Conservation (phyloP, 371 early-diverging fungal genomes). For the Funneliformis caledonium region DNA sequence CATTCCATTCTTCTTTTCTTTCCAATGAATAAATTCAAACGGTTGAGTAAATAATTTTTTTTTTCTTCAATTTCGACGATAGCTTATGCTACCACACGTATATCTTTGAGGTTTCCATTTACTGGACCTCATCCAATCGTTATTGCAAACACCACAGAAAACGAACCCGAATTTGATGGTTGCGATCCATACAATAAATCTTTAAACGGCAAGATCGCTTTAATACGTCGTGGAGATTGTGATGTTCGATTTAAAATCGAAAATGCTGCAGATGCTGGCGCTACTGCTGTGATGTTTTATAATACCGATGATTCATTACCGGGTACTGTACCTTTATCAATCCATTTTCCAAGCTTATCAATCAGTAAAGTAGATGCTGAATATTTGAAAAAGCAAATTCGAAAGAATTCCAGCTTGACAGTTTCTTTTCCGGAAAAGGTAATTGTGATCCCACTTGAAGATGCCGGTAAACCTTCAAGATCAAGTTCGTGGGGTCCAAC, state of each 20-base stretch:
- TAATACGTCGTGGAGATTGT: constrained; percentile 68
- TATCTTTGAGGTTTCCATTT: neutral
- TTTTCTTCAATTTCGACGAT: neutral
- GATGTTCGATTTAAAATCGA: constrained; percentile 53
- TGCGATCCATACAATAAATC: neutral
- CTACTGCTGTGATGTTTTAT: constrained; percentile 61
- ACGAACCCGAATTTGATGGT: neutral
- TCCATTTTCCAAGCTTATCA: constrained; percentile 46
- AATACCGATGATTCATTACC: constrained; percentile 52
- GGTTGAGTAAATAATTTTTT: neutral
- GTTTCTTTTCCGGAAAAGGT: constrained; percentile 10
- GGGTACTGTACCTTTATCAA: neutral
- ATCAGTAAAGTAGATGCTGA: constrained; percentile 52
- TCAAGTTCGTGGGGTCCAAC: constrained; percentile 74
- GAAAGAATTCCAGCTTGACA: constrained; percentile 13
- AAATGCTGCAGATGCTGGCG: constrained; percentile 65
- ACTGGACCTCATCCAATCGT: neutral
- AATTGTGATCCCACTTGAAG: constrained; percentile 43
- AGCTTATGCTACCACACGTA: neutral
- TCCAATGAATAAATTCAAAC: neutral
- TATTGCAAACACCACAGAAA: neutral
- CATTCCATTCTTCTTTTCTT: neutral
- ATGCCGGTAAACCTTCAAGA: constrained; percentile 56
- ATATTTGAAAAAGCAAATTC: constrained; percentile 38
- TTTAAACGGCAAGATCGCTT: constrained; percentile 58